Conservation (phyloP, 768 basidiomycete species). For the Tremella yokohamensis region DNA sequence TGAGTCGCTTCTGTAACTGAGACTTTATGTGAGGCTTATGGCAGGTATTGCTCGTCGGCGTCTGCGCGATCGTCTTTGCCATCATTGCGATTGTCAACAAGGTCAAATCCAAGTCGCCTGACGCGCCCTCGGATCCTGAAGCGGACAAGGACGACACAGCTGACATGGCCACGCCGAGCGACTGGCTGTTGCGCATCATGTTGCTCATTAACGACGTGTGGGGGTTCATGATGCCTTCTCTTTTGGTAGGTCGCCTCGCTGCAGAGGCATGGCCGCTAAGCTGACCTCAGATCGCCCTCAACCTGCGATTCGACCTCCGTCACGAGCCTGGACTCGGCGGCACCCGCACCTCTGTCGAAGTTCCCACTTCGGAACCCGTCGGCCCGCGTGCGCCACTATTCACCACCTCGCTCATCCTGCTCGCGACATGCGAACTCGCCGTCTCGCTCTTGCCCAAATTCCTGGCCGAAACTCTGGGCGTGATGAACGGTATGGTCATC, state of each 20-base stretch:
- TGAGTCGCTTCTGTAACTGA: neutral
- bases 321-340: neutral
- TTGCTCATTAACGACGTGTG: neutral
- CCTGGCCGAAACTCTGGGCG: neutral
- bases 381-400: neutral
- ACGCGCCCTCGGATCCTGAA: neutral
- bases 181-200: conserved; percentile 4
- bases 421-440: neutral
- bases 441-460: neutral
- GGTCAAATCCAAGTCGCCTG: neutral
- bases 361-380: neutral
- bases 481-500: conserved; percentile 1
- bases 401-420: conserved; percentile 1
- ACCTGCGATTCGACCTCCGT: neutral
- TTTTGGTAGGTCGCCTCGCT: neutral
- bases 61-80: neutral
- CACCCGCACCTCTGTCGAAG: neutral
- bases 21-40: neutral
- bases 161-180: conserved; percentile 3
- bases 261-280: neutral
- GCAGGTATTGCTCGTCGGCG: neutral
- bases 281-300: neutral
- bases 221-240: neutral
- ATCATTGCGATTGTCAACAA: neutral
- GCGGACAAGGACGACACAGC: neutral